These are phyloP conservation scores for Pichia occidentalis DNA, from an alignment of 805 yeast species.

Conservation along the genomic window DNA sequence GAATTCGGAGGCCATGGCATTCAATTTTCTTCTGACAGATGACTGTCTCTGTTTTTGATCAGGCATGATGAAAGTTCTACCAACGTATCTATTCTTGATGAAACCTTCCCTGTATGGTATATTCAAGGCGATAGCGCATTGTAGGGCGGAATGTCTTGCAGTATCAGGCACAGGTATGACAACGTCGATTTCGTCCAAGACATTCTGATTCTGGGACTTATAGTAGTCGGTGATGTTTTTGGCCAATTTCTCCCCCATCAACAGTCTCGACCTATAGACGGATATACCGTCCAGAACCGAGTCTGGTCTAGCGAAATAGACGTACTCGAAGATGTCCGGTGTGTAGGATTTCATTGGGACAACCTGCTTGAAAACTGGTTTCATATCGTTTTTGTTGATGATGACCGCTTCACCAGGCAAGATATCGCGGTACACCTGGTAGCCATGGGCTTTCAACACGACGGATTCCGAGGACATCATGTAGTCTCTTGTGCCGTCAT, in stretches of 20 bases:
- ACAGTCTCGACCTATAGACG: constrained; percentile 85
- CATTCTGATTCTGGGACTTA: constrained; percentile 34
- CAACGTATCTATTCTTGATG: constrained; percentile 93
- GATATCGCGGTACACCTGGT: constrained; percentile 69
- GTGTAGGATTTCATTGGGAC: constrained; percentile 72
- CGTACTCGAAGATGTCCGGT: constrained; percentile 96
- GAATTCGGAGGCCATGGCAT: constrained; percentile 94
- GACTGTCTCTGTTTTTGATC: constrained; percentile 92
- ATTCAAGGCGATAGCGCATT: constrained; percentile 76
- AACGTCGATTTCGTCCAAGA: constrained; percentile 68
- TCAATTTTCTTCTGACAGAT: constrained; percentile 87
- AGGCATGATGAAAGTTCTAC: constrained; percentile 98
- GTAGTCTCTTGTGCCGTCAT: constrained; percentile 71
- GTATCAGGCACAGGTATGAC: constrained; percentile 98
- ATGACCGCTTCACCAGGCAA: constrained; percentile 96
- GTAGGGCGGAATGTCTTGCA: constrained; percentile 90
- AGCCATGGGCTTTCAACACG: constrained; percentile 88
- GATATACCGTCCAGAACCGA: constrained; percentile 95
- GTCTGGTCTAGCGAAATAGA: constrained; percentile 97
- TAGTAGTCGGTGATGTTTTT: constrained; percentile 47
- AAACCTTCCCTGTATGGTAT: constrained; percentile 94
- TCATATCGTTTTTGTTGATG: constrained; percentile 66
- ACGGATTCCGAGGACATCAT: constrained; percentile 96
- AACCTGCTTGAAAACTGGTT: constrained; percentile 81
- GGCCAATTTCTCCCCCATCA: constrained; percentile 91